Evolutionary conservation across 208 protist genomes (phyloP), one percentile per base, ranked within the genome.

Genomic region (Leishmania amazonensis): DNA sequence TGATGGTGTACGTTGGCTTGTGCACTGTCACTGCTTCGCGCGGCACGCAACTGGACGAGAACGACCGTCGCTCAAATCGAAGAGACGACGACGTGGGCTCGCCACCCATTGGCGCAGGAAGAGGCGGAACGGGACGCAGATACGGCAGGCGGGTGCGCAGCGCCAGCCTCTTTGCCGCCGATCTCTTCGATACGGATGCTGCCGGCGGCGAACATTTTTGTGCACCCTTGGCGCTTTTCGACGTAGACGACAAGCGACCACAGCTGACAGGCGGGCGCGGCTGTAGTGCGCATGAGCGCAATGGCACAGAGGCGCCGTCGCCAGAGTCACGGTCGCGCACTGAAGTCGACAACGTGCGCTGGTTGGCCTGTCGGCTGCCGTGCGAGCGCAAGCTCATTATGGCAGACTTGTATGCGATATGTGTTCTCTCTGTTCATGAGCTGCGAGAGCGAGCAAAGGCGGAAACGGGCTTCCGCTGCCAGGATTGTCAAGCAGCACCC

Each of bases 91-190:
- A 45, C 1, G 6, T 28, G 42, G 71, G 17, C 47, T 75, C 62
- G 24, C 53, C 83, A 38, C 49, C 45, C 65, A 38, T n/a, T 1
- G 64, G 28, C 8, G 60, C 42, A 24, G 74, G 62, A 15, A 31
- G 45, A 9, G n/a, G 74, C 4, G 74, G 54, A 64, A 75, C 71
- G 35, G 78, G 64, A 5, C 83, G 78, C 8, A 86, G 65, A 38
- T 86, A 80, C 6, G 83, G 82, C 75, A 86, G 75, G 54, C 70
- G 81, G 1, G 78, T 72, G 49, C 83, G 83, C 83, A 86, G 67
- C 49, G 83, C 76, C 40, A 68, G 51, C 8, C 83, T 21, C 75
- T 73, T 86, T 4, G 83, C 78, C 6, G 75, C 78, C 13, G 76
- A 47, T 31, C 74, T 75, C 75, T 83, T 86, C 58, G 78, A 64